phyloP scores from a whole-genome alignment of 768 basidiomycete species.

The Pulveroboletus sp. region DNA sequence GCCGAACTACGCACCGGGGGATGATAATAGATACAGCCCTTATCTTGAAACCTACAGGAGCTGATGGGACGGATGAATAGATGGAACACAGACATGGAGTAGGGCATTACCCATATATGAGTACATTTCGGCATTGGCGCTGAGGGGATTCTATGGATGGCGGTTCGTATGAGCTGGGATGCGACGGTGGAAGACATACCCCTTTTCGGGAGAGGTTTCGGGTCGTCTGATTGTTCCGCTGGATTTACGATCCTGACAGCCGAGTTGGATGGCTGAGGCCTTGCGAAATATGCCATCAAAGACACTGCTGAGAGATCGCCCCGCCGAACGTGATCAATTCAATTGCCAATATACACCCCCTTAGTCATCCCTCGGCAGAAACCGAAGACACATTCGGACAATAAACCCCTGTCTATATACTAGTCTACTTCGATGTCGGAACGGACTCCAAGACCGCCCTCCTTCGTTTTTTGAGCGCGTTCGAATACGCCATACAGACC shows the following conservation, averaged over 20 bases:
- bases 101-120: slow-evolving; percentile 76
- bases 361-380: slow-evolving; percentile 23
- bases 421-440: neutral
- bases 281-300: slow-evolving; percentile 67
- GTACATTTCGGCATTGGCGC: slow-evolving; percentile 85
- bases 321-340: slow-evolving; percentile 3
- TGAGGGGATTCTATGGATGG: slow-evolving; percentile 54
- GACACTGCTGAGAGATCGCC: neutral
- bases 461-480: slow-evolving; percentile 59
- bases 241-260: slow-evolving; percentile 75
- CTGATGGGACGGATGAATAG: slow-evolving; percentile 35
- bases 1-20: slow-evolving; percentile 48
- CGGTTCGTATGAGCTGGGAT: slow-evolving; percentile 2
- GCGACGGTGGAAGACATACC: slow-evolving; percentile 38
- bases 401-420: too few relatives aligned
- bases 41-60: slow-evolving; percentile 80
- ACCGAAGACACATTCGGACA: slow-evolving; percentile 5
- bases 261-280: slow-evolving; percentile 52
- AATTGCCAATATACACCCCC: neutral
- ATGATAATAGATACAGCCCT: slow-evolving; percentile 82
- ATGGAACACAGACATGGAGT: neutral
- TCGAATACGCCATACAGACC: slow-evolving; percentile 68
- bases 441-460: slow-evolving; percentile 33
- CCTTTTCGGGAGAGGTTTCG: slow-evolving; percentile 47
- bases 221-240: slow-evolving; percentile 37